phyloP scores from a whole-genome alignment of 2,329 filamentous ascomycete genomes.

The Colletotrichum sp. region DNA sequence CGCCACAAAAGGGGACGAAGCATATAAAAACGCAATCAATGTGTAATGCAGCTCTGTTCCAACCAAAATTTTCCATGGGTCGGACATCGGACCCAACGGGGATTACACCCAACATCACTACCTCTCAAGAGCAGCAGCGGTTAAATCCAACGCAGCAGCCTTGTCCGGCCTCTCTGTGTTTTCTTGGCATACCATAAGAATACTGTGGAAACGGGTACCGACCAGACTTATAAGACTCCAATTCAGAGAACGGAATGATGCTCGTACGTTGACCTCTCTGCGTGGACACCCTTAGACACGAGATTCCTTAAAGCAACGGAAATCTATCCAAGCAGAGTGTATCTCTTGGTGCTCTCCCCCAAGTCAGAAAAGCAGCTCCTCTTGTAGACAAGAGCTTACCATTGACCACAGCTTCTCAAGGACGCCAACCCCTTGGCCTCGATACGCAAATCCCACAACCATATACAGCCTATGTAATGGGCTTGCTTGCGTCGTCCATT shows the following conservation, averaged over 20 bases:
- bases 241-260: too few species aligned
- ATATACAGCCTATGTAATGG: rapidly evolving
- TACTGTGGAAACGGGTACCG: neutral
- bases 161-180: too few species aligned
- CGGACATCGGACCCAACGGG: neutral
- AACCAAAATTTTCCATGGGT: neutral
- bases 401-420: neutral
- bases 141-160: too few species aligned
- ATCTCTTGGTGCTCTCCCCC: neutral
- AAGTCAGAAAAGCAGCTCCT: neutral
- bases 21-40: too few species aligned
- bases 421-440: rapidly evolving
- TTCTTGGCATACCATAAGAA: rapidly evolving
- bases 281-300: too few species aligned
- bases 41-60: rapidly evolving
- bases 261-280: too few species aligned
- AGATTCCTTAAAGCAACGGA: too few species aligned
- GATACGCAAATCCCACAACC: neutral
- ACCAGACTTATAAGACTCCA: neutral
- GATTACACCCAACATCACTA: neutral
- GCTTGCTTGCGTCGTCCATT: neutral
- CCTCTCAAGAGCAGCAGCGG: too few species aligned
- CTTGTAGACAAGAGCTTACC: neutral
- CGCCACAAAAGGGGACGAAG: too few species aligned
- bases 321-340: too few species aligned